These are phyloP conservation scores for Pneumocystis canis DNA, from an alignment of 1,139 yeast species.

Conservation along the genomic window DNA sequence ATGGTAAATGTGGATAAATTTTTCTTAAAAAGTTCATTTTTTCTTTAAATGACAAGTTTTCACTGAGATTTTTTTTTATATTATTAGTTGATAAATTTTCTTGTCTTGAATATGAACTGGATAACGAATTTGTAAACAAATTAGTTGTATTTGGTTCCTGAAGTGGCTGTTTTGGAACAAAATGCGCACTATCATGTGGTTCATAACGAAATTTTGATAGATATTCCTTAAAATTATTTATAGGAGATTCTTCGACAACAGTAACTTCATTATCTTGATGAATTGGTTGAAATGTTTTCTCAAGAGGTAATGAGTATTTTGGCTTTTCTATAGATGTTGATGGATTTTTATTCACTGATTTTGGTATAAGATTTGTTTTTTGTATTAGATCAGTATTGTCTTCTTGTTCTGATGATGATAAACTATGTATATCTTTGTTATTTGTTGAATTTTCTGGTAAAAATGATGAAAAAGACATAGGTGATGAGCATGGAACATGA, in stretches of 20 bases:
- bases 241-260: background rate
- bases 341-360: background rate
- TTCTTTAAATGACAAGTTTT: background rate
- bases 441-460: background rate
- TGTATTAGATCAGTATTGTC: background rate
- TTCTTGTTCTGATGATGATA: background rate
- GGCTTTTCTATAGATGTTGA: background rate
- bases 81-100: background rate
- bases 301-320: background rate
- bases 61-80: background rate
- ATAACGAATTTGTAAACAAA: background rate
- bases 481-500: background rate
- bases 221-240: background rate
- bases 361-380: background rate
- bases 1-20: background rate
- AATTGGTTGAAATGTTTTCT: background rate
- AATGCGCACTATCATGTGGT: background rate
- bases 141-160: background rate
- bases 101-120: background rate
- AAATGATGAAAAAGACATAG: background rate
- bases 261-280: background rate
- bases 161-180: background rate
- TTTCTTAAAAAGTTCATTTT: background rate
- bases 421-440: background rate
- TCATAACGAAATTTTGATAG: background rate